These are phyloP conservation scores for Hymenoscyphus albidus DNA, from an alignment of 2,329 filamentous ascomycete genomes.

Conservation along the genomic window DNA sequence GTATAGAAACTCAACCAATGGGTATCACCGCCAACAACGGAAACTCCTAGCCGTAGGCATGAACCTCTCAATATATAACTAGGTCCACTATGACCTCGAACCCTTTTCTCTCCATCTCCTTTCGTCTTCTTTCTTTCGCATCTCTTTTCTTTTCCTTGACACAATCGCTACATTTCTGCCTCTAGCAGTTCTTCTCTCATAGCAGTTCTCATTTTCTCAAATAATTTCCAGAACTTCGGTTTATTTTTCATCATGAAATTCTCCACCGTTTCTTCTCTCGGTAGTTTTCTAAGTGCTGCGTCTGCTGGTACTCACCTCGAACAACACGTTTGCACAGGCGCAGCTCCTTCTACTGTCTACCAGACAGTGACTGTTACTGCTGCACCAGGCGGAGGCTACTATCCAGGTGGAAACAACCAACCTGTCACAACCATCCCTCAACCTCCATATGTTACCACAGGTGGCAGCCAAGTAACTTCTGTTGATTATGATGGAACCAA, in stretches of 20 bases:
- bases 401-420: neutral
- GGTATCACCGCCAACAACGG: neutral
- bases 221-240: slow-evolving; percentile 1
- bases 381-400: neutral
- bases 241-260: slow-evolving; percentile 24
- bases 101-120: slow-evolving; percentile 10
- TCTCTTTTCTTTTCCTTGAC: slow-evolving; percentile 18
- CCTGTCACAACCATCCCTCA: neutral
- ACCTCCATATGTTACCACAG: slow-evolving; percentile 12
- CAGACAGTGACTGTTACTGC: slow-evolving; percentile 19
- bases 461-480: slow-evolving; percentile 16
- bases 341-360: slow-evolving; percentile 16
- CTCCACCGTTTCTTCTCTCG: slow-evolving; percentile 19
- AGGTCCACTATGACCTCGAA: neutral
- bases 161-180: slow-evolving; percentile 19
- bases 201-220: neutral
- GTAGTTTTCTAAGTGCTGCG: slow-evolving; percentile 15
- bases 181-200: slow-evolving; percentile 5
- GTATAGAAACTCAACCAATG: neutral
- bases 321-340: slow-evolving; percentile 17
- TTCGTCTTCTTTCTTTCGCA: slow-evolving; percentile 14
- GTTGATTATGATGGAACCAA: slow-evolving; percentile 10
- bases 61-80: slow-evolving; percentile 2
- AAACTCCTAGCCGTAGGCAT: neutral
- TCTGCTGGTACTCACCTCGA: slow-evolving; percentile 17